Conservation (phyloP, 2,329 filamentous ascomycete species). For the Trichocomaceae sp. region DNA sequence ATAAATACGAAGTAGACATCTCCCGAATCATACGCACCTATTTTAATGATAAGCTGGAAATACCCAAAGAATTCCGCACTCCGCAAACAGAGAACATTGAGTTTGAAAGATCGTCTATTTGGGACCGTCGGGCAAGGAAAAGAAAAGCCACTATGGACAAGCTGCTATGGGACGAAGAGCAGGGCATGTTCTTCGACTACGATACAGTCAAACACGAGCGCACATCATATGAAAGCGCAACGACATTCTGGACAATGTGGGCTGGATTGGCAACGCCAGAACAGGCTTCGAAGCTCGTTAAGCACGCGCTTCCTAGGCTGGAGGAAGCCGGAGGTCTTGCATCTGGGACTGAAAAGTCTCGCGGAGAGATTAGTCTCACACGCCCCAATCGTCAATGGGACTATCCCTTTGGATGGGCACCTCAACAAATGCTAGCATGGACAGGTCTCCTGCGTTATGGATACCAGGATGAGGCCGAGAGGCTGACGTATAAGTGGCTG, state of each 20-base stretch:
- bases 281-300: constrained; percentile 78
- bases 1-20: constrained; percentile 96
- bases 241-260: constrained; percentile 97
- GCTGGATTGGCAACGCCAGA: constrained; percentile 77
- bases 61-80: constrained; percentile 75
- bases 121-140: constrained; percentile 82
- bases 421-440: constrained; percentile 98
- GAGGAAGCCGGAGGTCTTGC: constrained; percentile 82
- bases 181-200: constrained; percentile 98
- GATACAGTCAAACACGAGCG: constrained; percentile 75
- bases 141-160: constrained; percentile 84
- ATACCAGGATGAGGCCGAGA: constrained; percentile 81
- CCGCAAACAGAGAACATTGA: constrained; percentile 59
- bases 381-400: constrained; percentile 97
- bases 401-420: constrained; percentile 96
- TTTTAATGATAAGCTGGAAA: constrained; percentile 74
- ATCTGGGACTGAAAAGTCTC: constrained; percentile 82
- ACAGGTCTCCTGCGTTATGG: constrained; percentile 85
- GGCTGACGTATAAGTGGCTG: constrained; percentile 90
- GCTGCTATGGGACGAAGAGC: constrained; percentile 84
- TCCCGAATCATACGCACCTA: constrained; percentile 74
- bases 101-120: constrained; percentile 73
- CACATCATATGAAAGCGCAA: constrained; percentile 80
- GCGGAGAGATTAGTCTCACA: constrained; percentile 69
- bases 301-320: constrained; percentile 75